Evolutionary conservation across 805 yeast species (phyloP).

Genomic region (Yarrowia sp.): DNA sequence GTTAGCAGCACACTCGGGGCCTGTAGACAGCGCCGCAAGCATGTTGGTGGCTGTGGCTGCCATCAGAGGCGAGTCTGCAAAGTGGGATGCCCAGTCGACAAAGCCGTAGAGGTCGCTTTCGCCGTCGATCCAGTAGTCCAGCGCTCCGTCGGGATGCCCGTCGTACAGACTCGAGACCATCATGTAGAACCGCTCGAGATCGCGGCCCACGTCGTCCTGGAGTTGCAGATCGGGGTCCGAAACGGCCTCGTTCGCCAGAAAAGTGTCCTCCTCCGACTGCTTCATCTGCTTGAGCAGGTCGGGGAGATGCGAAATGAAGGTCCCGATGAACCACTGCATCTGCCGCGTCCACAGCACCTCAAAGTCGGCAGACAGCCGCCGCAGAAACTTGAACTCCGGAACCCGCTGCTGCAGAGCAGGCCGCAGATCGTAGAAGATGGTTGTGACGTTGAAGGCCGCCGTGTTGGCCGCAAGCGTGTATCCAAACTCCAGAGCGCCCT

Average conservation of each 20-base stretch:
- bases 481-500: slow-evolving; percentile 43
- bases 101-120: slow-evolving; percentile 73
- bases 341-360: slow-evolving; percentile 28
- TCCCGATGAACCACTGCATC: slow-evolving; percentile 35
- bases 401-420: slow-evolving; percentile 37
- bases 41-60: slow-evolving; percentile 78
- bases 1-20: slow-evolving; percentile 51
- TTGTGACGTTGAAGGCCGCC: slow-evolving; percentile 13
- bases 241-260: slow-evolving; percentile 32
- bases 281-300: slow-evolving; percentile 43
- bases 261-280: slow-evolving; percentile 41
- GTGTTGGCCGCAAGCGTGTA: slow-evolving; percentile 41
- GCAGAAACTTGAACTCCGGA: slow-evolving; percentile 30
- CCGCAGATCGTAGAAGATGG: slow-evolving; percentile 33
- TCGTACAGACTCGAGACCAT: slow-evolving; percentile 68
- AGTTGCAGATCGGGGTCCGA: slow-evolving; percentile 33
- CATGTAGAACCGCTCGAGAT: slow-evolving; percentile 81
- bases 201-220: slow-evolving; percentile 68
- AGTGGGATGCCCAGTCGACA: slow-evolving; percentile 80
- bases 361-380: slow-evolving; percentile 25
- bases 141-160: slow-evolving; percentile 56
- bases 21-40: slow-evolving; percentile 69
- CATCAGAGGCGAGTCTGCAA: slow-evolving; percentile 70
- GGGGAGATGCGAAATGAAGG: slow-evolving; percentile 40
- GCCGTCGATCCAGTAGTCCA: slow-evolving; percentile 64